Evolutionary conservation across 768 basidiomycete genomes (phyloP).

Genomic region (Myochromella boudieri): DNA sequence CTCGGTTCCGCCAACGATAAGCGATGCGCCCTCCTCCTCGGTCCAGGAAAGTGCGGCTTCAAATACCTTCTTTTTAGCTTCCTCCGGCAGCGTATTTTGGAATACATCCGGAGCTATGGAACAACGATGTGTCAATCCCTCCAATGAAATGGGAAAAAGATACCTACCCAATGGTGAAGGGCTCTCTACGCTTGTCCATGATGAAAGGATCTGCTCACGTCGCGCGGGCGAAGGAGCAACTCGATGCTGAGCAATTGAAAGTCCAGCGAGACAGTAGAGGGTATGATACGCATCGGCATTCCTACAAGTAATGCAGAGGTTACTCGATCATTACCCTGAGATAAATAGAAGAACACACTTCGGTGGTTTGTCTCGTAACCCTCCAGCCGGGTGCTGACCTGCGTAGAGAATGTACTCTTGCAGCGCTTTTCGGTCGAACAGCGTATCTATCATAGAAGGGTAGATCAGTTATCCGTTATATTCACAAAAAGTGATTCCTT

Average conservation of each 20-base stretch:
- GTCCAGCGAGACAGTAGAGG: slow-evolving; percentile 86
- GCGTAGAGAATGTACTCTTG: slow-evolving; percentile 88
- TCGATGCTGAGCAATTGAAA: slow-evolving; percentile 86
- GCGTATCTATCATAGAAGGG: slow-evolving; percentile 26
- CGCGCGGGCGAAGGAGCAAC: slow-evolving; percentile 48
- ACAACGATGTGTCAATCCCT: slow-evolving; percentile 12
- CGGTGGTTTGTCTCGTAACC: slow-evolving; percentile 92
- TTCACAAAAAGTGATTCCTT: slow-evolving; percentile 14
- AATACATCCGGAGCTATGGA: slow-evolving; percentile 33
- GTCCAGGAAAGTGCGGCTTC: slow-evolving; percentile 59
- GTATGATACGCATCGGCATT: slow-evolving; percentile 95
- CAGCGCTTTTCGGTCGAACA: slow-evolving; percentile 68
- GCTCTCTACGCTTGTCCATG: slow-evolving; percentile 33
- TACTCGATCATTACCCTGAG: background rate
- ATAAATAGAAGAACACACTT: slow-evolving; percentile 55
- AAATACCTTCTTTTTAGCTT: slow-evolving; percentile 40
- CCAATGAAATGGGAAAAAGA: background rate
- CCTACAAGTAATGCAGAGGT: slow-evolving; percentile 36
- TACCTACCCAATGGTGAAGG: background rate
- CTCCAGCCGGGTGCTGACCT: slow-evolving; percentile 83
- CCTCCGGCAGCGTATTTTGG: slow-evolving; percentile 22
- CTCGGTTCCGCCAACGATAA: slow-evolving; percentile 54
- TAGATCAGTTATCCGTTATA: slow-evolving; percentile 2
- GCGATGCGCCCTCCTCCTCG: slow-evolving; percentile 61
- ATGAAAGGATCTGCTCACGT: slow-evolving; percentile 28